These are phyloP conservation scores for Fusarium sp. DNA, from an alignment of 2,329 filamentous ascomycete species.

Conservation along the genomic window DNA sequence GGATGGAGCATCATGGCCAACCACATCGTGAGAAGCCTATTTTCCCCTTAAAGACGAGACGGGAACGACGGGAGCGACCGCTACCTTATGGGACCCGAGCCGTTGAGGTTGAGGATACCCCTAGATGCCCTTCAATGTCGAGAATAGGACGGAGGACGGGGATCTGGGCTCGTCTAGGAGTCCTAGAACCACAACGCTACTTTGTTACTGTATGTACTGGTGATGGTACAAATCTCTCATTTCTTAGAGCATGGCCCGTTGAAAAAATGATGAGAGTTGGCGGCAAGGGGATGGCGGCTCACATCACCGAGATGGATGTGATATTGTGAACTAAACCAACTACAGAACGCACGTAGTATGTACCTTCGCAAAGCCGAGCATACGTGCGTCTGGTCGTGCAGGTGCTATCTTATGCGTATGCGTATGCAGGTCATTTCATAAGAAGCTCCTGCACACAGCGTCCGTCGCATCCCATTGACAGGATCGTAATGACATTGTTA, in stretches of 20 bases:
- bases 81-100: constrained; percentile 45
- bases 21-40: constrained; percentile 46
- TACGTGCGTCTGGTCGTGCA: constrained; percentile 36
- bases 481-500: constrained; percentile 35
- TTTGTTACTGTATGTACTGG: constrained; percentile 8
- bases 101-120: constrained; percentile 41
- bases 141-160: constrained; percentile 28
- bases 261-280: constrained; percentile 18
- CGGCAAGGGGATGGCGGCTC: constrained; percentile 33
- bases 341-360: constrained; percentile 35
- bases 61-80: constrained; percentile 48
- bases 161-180: constrained; percentile 10
- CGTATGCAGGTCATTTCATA: constrained; percentile 41
- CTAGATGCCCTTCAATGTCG: constrained; percentile 24
- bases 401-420: constrained; percentile 35
- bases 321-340: constrained; percentile 40
- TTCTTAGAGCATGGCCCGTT: constrained; percentile 3
- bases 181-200: constrained; percentile 7
- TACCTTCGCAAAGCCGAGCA: constrained; percentile 38
- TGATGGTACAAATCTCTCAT: constrained; percentile 12
- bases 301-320: constrained; percentile 27
- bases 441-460: constrained; percentile 38
- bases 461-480: constrained; percentile 41
- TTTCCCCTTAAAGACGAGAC: constrained; percentile 43
- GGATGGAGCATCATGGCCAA: constrained; percentile 46